These are phyloP conservation scores for Mortierella antarctica DNA, from an alignment of 192 early-diverging fungal species.

Conservation along the genomic window DNA sequence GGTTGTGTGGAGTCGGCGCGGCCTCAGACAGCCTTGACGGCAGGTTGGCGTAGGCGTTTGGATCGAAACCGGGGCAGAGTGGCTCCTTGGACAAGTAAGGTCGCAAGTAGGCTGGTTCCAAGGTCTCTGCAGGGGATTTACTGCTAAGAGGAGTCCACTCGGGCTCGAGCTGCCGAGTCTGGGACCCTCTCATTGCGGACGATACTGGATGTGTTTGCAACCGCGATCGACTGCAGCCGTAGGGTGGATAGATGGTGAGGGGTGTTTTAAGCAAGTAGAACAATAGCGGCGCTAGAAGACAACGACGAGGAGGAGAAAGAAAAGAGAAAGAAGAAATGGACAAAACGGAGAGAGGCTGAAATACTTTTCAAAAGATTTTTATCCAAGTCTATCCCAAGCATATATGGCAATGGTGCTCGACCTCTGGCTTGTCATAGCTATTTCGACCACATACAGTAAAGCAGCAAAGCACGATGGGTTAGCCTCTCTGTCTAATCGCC, in stretches of 20 bases:
- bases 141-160: no score
- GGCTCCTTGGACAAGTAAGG: conserved; percentile 21
- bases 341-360: background rate
- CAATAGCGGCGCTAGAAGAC: background rate
- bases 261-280: background rate
- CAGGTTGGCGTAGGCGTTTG: no score
- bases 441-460: background rate
- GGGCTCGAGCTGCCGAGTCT: no score
- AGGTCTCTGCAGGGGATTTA: background rate
- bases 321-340: background rate
- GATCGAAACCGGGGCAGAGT: background rate
- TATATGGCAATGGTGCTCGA: conserved; percentile 30
- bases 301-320: background rate
- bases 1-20: no score
- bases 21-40: no score
- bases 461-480: background rate
- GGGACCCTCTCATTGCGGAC: background rate
- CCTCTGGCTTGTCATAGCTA: conserved; percentile 40
- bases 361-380: background rate
- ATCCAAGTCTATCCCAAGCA: conserved; percentile 1
- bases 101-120: conserved; percentile 12
- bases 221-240: background rate
- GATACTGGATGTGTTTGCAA: background rate
- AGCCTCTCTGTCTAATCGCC: background rate
- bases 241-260: background rate